phyloP scores from a whole-genome alignment of 129 eudicot genomes.

The Flaveria sonorensis region DNA sequence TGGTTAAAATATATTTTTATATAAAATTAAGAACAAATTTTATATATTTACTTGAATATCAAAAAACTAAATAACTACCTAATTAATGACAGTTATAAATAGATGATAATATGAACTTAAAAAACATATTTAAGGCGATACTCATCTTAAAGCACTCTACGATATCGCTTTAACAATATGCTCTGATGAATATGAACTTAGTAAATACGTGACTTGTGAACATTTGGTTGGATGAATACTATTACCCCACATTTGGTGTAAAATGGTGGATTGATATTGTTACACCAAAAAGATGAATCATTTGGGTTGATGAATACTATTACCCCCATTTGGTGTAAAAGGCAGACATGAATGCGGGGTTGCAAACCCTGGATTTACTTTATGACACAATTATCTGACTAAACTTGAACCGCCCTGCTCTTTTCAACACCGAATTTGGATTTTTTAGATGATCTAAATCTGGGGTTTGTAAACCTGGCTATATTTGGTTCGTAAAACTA shows the following conservation, averaged over 20 bases:
- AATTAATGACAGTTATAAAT: neutral
- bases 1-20: neutral
- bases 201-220: too few species aligned
- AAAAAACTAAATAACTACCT: neutral
- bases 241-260: too few species aligned
- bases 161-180: neutral
- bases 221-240: too few species aligned
- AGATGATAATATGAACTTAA: neutral
- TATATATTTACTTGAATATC: neutral
- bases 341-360: neutral
- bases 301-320: too few species aligned
- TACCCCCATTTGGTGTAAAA: too few species aligned
- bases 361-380: neutral
- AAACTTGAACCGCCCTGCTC: neutral
- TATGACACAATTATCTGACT: neutral
- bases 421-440: neutral
- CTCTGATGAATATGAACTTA: neutral
- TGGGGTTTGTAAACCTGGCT: neutral
- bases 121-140: neutral
- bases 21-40: neutral
- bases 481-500: too few species aligned
- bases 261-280: too few species aligned
- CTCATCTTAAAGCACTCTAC: neutral
- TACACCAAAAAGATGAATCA: too few species aligned
- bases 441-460: neutral